Base-by-base conservation (phyloP, 108 stramenopile genomes). In the Stephanodiscus minutulus region DNA sequence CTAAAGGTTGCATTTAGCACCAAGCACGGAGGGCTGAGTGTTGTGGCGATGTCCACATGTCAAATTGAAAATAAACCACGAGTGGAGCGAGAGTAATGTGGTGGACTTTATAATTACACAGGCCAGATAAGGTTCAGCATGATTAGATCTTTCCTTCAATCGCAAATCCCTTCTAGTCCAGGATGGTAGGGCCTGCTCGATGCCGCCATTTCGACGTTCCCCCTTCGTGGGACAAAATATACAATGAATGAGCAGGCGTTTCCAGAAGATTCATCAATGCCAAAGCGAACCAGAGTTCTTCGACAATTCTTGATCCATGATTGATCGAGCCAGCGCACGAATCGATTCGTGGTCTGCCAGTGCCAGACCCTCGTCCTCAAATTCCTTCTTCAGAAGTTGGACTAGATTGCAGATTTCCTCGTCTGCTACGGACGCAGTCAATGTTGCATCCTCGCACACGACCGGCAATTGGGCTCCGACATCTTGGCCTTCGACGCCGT, bases 21-120 rank as follows among this genome's bases (percentile, higher is more conserved):
- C 27, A 80, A 70, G 54, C 68, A 69, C 29, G 79, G 79, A 48
- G 79, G 79, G 24, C 25, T 76, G 28, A 70, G 27, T 28, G 69
- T 80, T 33, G 79, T 64, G 15, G 79, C 63, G 18, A 75, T 80
- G 77, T 9, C 63, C 3, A 44, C 43, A 15, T 12, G 13, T 13
- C 43, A 0, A 44, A 15, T 13, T 11, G 43, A 44, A 13, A 17
- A 15, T 0, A 15, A 15, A 15, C 0, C 2, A 15, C 13, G 3
- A 44, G 15, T 44, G 12, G 15, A 44, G 9, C 39, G 39, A 41
- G 39, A 44, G 15, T 44, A 44, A 33, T 5, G 5, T 33, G 31
- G 5, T n/a, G n/a, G n/a, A n/a, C n/a, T n/a, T n/a, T n/a, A n/a
- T n/a, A n/a, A n/a, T n/a, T n/a, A n/a, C n/a, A n/a, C n/a, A n/a